These are phyloP conservation scores for Neophaeococcomyces aloes DNA, from an alignment of 2,329 filamentous ascomycete genomes.

Conservation along the genomic window DNA sequence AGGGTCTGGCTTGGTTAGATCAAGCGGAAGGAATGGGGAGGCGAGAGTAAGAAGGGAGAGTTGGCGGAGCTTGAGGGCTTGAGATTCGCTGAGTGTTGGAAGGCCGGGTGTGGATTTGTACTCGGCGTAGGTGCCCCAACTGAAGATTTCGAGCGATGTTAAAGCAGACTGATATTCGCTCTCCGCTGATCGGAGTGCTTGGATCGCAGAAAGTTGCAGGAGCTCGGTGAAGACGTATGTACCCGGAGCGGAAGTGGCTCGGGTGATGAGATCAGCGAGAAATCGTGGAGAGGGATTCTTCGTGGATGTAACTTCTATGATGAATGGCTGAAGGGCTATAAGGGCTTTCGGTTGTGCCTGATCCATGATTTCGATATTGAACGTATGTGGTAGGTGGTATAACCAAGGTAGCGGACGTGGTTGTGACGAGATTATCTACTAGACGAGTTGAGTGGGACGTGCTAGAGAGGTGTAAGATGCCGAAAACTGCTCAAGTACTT, in stretches of 20 bases:
- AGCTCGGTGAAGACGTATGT: slow-evolving; percentile 93
- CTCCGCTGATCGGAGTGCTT: slow-evolving; percentile 50
- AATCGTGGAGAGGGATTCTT: slow-evolving; percentile 61
- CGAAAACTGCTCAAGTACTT: too few relatives aligned
- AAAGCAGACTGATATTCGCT: slow-evolving; percentile 54
- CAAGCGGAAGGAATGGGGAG: slow-evolving; percentile 27
- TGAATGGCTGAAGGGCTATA: slow-evolving; percentile 65
- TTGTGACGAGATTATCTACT: too few relatives aligned
- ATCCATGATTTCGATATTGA: slow-evolving; percentile 28
- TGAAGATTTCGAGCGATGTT: slow-evolving; percentile 74
- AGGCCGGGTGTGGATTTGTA: slow-evolving; percentile 57
- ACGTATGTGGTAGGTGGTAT: too few relatives aligned
- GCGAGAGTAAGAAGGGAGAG: slow-evolving; percentile 79
- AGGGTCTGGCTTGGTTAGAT: slow-evolving; percentile 4
- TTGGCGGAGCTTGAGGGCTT: slow-evolving; percentile 77
- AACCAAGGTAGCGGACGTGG: too few relatives aligned
- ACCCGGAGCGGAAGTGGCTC: slow-evolving; percentile 79
- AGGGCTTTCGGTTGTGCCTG: slow-evolving; percentile 42
- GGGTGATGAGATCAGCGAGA: slow-evolving; percentile 72
- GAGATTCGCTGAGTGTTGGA: slow-evolving; percentile 60
- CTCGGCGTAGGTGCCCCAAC: slow-evolving; percentile 76
- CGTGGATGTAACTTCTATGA: slow-evolving; percentile 77
- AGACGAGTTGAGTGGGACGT: too few relatives aligned
- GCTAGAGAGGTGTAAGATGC: too few relatives aligned
- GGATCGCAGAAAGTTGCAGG: slow-evolving; percentile 68